Evolutionary conservation across 2,329 filamentous ascomycete genomes (phyloP), one percentile per base, ranked within the genome.

Genomic region (Sclerotinia spermophila): DNA sequence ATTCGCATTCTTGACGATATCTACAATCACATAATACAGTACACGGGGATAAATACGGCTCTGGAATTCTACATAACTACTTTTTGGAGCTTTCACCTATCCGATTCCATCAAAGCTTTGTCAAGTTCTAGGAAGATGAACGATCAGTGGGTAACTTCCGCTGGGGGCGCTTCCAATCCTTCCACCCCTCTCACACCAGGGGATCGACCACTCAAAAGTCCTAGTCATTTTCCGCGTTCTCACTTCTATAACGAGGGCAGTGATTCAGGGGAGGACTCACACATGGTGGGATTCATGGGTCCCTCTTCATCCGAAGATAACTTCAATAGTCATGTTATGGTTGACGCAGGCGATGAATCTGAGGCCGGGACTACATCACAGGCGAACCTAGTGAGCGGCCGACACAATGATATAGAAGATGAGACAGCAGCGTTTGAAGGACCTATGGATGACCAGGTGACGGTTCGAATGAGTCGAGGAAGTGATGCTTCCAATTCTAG

Each of bases 241-340:
- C 48, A 70, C 19, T 70, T 70, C 19, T 70, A 70, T 58, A 66
- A 48, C 10, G 68, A 70, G 24, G 51, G 68, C 8, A 70, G 68
- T 38, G 68, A 70, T 17, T 70, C 68, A 17, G 68, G 60, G 11
- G 68, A 70, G 51, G 68, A 70, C 51, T 70, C 68, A 40, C 68
- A 66, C 38, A 70, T 70, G 30, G 19, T 70, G 35, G 44, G 68
- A 40, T 70, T 58, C 11, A 58, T 70, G 60, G 68, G 68, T 2
- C 68, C 68, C 30, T 70, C 68, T 38, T 70, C 68, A n/a, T 70
- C 68, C 30, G 68, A 70, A 30, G 60, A 70, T 45, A 70, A 70
- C n/a, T 45, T 66, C 30, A 70, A 70, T 58, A 70, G 68, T 40
- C 60, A 66, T 33, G 53, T 66, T 48, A 70, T 70, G 60, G 68